These are phyloP conservation scores for Solanum appendiculatum DNA, from an alignment of 257 asterid genomes.

Conservation along the genomic window DNA sequence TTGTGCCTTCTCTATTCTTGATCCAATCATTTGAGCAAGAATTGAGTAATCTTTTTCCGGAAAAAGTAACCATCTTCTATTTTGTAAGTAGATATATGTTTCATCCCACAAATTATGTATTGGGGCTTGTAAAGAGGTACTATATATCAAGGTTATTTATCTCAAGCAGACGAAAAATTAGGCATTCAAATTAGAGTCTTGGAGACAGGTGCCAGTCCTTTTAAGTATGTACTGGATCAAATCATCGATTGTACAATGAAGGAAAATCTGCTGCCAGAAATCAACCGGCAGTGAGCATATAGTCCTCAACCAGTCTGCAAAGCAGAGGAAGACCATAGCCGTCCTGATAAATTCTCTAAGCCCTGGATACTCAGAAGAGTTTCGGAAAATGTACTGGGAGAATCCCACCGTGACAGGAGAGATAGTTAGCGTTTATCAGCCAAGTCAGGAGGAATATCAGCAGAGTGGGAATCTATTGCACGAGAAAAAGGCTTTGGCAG, in stretches of 20 bases:
- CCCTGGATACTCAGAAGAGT: constrained; percentile 40
- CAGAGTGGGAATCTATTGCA: no score
- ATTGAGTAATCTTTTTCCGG: constrained; percentile 45
- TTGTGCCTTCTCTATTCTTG: constrained; percentile 57
- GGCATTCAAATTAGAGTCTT: constrained; percentile 65
- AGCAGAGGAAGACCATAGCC: constrained; percentile 19
- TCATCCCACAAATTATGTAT: constrained; percentile 63
- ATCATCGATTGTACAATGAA: constrained; percentile 38
- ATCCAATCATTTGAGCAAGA: constrained; percentile 52
- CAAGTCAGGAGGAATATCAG: constrained; percentile 45
- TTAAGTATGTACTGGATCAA: constrained; percentile 41
- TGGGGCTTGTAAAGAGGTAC: constrained; percentile 58
- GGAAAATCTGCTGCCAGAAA: constrained; percentile 37
- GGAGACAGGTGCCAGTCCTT: constrained; percentile 18
- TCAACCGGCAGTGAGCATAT: constrained; percentile 6
- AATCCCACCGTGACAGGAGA: constrained; percentile 50
- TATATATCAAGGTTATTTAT: constrained; percentile 44
- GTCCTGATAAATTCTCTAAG: constrained; percentile 53
- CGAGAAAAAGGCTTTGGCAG: no score
- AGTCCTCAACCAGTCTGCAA: background rate
- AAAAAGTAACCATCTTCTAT: constrained; percentile 67
- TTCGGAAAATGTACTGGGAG: constrained; percentile 49
- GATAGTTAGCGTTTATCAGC: constrained; percentile 34
- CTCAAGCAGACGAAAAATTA: constrained; percentile 35
- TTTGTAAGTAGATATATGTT: constrained; percentile 58